Conservation (phyloP, 768 basidiomycete species). For the Boletus reticuloceps region DNA sequence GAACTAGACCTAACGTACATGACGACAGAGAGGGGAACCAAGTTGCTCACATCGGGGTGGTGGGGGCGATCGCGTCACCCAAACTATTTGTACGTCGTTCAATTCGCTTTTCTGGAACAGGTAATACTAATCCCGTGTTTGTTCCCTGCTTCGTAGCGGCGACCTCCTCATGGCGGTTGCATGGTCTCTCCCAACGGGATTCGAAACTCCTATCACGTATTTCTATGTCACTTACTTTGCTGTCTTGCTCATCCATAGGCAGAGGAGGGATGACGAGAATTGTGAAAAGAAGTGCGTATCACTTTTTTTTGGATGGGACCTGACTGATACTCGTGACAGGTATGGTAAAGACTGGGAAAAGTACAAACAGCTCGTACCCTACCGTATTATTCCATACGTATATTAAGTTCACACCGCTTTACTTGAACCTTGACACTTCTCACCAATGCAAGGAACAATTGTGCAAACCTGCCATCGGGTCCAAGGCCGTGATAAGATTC, state of each 20-base stretch:
- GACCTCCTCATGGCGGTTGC: slow-evolving; percentile 88
- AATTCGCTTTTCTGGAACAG: neutral
- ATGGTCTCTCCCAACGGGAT: slow-evolving; percentile 92
- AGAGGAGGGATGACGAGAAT: slow-evolving; percentile 86
- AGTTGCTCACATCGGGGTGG: slow-evolving; percentile 93
- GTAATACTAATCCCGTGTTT: neutral
- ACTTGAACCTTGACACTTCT: neutral
- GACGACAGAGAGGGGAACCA: slow-evolving; percentile 81
- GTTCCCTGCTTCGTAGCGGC: slow-evolving; percentile 43
- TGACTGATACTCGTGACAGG: slow-evolving; percentile 37
- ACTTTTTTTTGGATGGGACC: neutral
- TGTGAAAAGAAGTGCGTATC: slow-evolving; percentile 79
- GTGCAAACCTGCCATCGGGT: neutral
- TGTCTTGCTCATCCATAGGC: slow-evolving; percentile 86
- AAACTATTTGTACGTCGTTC: slow-evolving; percentile 68
- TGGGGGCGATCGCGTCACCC: slow-evolving; percentile 96
- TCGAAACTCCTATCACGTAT: slow-evolving; percentile 91
- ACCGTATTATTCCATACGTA: slow-evolving; percentile 80
- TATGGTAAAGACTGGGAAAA: slow-evolving; percentile 94
- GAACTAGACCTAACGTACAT: slow-evolving; percentile 70
- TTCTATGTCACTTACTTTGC: slow-evolving; percentile 91
- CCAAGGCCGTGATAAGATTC: neutral
- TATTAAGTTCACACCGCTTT: slow-evolving; percentile 41
- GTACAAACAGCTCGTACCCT: slow-evolving; percentile 86
- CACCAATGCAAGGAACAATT: neutral